These are phyloP conservation scores for Fusarium aywerte DNA, from an alignment of 2,329 filamentous ascomycete genomes.

Conservation along the genomic window DNA sequence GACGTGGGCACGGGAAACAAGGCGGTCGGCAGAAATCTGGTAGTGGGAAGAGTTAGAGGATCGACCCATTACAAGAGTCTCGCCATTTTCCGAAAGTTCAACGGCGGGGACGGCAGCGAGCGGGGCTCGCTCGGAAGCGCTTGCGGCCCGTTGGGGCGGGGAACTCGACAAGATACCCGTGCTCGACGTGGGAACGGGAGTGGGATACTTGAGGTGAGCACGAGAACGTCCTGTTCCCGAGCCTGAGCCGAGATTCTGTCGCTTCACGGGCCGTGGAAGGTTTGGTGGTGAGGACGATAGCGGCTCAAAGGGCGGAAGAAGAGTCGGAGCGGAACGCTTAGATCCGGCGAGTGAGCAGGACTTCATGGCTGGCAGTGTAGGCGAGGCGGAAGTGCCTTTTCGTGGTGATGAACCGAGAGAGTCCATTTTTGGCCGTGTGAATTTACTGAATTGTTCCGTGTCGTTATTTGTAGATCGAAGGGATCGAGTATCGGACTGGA, in stretches of 20 bases:
- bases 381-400: constrained; percentile 46
- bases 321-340: constrained; percentile 72
- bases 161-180: constrained; percentile 91
- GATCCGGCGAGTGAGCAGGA: constrained; percentile 54
- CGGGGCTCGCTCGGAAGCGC: constrained; percentile 81
- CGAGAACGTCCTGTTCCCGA: constrained; percentile 42
- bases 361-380: constrained; percentile 49
- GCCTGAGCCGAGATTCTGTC: constrained; percentile 61
- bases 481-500: constrained; percentile 20
- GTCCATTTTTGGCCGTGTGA: constrained; percentile 49
- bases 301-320: constrained; percentile 83
- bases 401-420: constrained; percentile 51
- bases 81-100: constrained; percentile 82
- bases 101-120: constrained; percentile 85
- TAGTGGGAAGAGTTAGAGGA: constrained; percentile 97
- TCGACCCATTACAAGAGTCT: constrained; percentile 85
- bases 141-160: constrained; percentile 71
- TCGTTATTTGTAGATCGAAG: not conserved
- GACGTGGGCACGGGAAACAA: constrained; percentile 94
- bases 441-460: not conserved
- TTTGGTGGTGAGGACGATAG: constrained; percentile 81
- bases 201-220: constrained; percentile 81
- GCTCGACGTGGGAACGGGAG: constrained; percentile 91
- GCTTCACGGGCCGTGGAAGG: constrained; percentile 75
- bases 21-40: constrained; percentile 89